Base-by-base conservation (phyloP, 2,329 filamentous ascomycete genomes). In the Didymosphaeria variabile region DNA sequence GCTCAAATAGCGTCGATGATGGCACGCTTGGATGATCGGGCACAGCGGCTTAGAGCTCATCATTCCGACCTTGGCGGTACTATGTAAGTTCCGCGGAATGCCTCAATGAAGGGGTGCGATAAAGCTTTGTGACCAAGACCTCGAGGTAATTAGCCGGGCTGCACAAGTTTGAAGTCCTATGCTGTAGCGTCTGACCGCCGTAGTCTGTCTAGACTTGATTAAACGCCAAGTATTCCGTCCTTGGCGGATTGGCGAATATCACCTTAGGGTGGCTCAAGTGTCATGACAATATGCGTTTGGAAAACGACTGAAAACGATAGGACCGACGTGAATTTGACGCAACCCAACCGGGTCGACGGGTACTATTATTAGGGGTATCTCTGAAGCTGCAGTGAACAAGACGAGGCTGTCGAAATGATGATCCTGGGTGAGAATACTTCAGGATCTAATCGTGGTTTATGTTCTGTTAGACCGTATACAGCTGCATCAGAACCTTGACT, bases 141-240 rank as follows among this genome's bases (percentile, higher is more conserved):
- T 51, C 55, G 38, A 70, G 65, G 68, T 57, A 61, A 71, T 75
- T 73, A 75, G 60, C 72, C 72, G 72, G 71, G 54, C 46, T 55
- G 61, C 65, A 66, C 66, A 59, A 55, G 47, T 64, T 40, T 36
- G 38, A 51, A 56, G 40, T 44, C 51, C 36, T 29, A 47, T 55
- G 50, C 42, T 29, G 44, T 57, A 38, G 46, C 64, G 62, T 60
- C 58, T 67, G 63, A 67, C 58, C 47, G 31, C 51, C 49, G 23
- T 58, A 57, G 47, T 58, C 34, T 54, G 55, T 64, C 34, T 12
- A 31, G 23, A 9, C 31, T 63, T 58, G 44, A 63, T 63, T 63
- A 60, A 63, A 34, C 6, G 51, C 31, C 51, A 60, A 50, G 58
- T 0, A 36, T 26, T 31, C 3, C 6, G 15, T n/a, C 17, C 47